Evolutionary conservation across 768 basidiomycete genomes (phyloP).

Genomic region (Hericium coralloides): DNA sequence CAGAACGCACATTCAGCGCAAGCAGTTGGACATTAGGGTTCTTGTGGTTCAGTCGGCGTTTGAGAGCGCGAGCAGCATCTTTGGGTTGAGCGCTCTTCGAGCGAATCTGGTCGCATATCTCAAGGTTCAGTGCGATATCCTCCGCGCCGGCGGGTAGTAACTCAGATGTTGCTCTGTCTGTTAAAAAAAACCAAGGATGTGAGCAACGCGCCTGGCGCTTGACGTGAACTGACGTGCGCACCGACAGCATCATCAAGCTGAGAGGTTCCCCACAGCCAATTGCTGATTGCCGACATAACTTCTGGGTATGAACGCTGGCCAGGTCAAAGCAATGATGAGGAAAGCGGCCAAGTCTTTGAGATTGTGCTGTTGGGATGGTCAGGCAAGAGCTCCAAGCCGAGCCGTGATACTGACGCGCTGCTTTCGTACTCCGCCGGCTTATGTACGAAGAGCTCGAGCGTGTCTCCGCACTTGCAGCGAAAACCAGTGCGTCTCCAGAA

Average conservation of each 20-base stretch:
- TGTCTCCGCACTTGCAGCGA: neutral
- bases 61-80: conserved; percentile 82
- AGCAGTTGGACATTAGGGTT: conserved; percentile 93
- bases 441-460: neutral
- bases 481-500: too few species aligned
- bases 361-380: neutral
- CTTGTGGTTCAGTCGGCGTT: conserved; percentile 82
- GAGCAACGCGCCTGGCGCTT: neutral
- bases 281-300: conserved; percentile 12
- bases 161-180: conserved; percentile 94
- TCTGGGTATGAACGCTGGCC: neutral
- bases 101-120: conserved; percentile 95
- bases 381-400: neutral
- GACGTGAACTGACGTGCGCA: neutral
- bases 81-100: conserved; percentile 81
- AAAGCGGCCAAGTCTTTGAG: neutral
- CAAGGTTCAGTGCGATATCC: conserved; percentile 88
- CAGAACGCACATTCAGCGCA: conserved; percentile 63
- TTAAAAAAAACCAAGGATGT: neutral
- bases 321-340: neutral
- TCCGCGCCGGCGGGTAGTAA: conserved; percentile 73
- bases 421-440: neutral
- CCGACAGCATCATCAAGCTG: conserved; percentile 15
- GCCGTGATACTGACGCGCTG: neutral
- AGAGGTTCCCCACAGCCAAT: conserved; percentile 14